Conservation (phyloP, 2,329 filamentous ascomycete species). For the Malbranchea cinnamomea region DNA sequence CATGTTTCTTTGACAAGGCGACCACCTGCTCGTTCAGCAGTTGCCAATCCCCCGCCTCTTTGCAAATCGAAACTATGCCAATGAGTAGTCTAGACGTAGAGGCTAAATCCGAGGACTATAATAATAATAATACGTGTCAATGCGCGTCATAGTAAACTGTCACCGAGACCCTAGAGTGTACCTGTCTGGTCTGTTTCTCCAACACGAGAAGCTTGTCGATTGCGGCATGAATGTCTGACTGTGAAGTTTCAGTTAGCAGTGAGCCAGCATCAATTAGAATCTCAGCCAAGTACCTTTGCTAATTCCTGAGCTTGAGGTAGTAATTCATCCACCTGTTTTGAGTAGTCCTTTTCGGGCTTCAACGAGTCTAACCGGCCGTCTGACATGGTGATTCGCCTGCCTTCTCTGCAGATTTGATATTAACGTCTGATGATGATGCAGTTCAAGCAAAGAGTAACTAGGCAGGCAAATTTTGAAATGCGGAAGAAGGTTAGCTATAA, state of each 20-base stretch:
- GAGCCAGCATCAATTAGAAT: neutral
- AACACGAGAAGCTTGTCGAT: constrained; percentile 84
- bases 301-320: constrained; percentile 83
- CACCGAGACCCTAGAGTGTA: constrained; percentile 26
- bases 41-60: constrained; percentile 82
- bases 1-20: constrained; percentile 97
- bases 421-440: no score
- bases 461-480: neutral
- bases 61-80: constrained; percentile 84
- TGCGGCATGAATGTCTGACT: constrained; percentile 61
- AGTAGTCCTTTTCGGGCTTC: constrained; percentile 98
- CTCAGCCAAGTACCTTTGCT: constrained; percentile 52
- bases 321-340: constrained; percentile 84
- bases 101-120: constrained; percentile 79
- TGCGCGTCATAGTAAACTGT: constrained; percentile 4
- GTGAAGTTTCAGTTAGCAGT: constrained; percentile 8
- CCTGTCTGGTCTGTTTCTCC: constrained; percentile 96
- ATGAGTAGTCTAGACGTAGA: constrained; percentile 83
- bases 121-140: neutral
- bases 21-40: constrained; percentile 93
- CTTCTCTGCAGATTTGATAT: no score
- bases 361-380: constrained; percentile 58
- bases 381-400: constrained; percentile 71
- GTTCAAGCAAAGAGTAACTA: no score
- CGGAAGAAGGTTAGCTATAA: neutral